A percentile compares a stretch with the other conserved stretches of the same genome.
These are phyloP conservation scores for Nitzschia sp. DNA, from an alignment of 108 stramenopile genomes.

Conservation along the genomic window DNA sequence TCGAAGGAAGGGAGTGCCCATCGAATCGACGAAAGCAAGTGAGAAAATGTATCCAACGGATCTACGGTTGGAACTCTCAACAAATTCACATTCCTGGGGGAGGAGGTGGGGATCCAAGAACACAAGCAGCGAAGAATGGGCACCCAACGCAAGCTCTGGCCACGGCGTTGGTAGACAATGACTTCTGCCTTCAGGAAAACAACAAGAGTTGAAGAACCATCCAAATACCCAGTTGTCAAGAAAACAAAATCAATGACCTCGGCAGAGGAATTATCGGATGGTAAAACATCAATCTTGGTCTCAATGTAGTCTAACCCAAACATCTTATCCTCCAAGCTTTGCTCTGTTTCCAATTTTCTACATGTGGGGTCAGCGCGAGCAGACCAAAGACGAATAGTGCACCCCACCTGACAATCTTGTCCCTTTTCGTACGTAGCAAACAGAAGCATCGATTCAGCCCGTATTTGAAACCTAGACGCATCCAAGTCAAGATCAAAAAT, in stretches of 20 bases:
- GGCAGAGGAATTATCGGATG: conserved; percentile 19
- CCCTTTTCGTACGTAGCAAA: conserved; percentile 15
- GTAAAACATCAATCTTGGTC: conserved; percentile 20
- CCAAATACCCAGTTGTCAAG: conserved; percentile 60
- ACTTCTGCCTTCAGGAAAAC: conserved; percentile 50
- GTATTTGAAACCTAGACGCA: conserved; percentile 6
- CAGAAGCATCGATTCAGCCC: conserved; percentile 5
- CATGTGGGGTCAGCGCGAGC: conserved; percentile 36
- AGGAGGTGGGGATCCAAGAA: conserved; percentile 30
- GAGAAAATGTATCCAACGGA: conserved; percentile 51
- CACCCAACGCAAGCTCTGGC: conserved; percentile 44
- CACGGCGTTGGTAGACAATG: conserved; percentile 53
- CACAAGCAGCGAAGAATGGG: conserved; percentile 51
- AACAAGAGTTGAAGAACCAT: conserved; percentile 64
- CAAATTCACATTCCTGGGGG: background rate
- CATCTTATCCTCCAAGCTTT: conserved; percentile 26
- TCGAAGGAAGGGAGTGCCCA: conserved; percentile 40
- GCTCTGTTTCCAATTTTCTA: conserved; percentile 10
- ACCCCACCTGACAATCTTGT: background rate
- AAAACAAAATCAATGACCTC: conserved; percentile 66
- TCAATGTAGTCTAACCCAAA: conserved; percentile 25
- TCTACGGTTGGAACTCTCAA: background rate
- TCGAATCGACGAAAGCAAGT: conserved; percentile 43
- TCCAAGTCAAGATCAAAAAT: conserved; percentile 6
- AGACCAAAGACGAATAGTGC: conserved; percentile 35